Base-by-base conservation (phyloP, 495 filamentous ascomycete species). In the Apodospora peruviana region DNA sequence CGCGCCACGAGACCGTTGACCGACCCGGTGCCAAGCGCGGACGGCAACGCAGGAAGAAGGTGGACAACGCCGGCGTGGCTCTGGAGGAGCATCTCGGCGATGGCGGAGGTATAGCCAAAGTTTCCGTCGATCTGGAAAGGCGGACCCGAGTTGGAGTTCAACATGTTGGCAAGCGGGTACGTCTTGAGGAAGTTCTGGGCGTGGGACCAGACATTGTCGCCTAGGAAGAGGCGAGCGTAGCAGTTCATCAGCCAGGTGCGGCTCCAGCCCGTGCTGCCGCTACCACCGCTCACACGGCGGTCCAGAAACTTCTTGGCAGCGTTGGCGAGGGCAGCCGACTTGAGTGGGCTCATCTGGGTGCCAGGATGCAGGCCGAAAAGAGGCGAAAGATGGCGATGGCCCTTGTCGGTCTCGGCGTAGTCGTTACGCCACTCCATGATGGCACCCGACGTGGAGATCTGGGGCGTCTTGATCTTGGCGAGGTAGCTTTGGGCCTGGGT, bases 41-140 rank as follows among this genome's bases (percentile, higher is more conserved):
- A 7, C 27, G 7, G 7, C 7, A 32, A 7, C 7, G 27, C 27
- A 32, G 27, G 27, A 7, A 32, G 7, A 7, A 32, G 14, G 14
- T 32, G 27, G 7, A 32, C 27, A 32, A 32, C 27, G 7, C 7
- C 14, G 27, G 14, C 27, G 14, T 32, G 27, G 14, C 27, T 32
- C 27, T 32, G 27, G 7, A 32, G 7, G 7, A 32, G 27, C 7
- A 7, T 32, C 27, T 32, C 27, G 7, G 27, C 14, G 7, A 32
- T 7, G 27, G 7, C 27, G 14, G 27, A 7, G 27, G 14, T 14
- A 32, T 7, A 32, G 27, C 77, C 77, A 56, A 76, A 78, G 50
- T 78, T 78, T 5, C 75, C 76, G 50, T 80, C 76, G 24, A 80
- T 78, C 55, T 78, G 56, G 36, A 51, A 52, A 20, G 47, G 23